Conservation (phyloP, 2,329 filamentous ascomycete genomes). For the Colletotrichum orbiculare region DNA sequence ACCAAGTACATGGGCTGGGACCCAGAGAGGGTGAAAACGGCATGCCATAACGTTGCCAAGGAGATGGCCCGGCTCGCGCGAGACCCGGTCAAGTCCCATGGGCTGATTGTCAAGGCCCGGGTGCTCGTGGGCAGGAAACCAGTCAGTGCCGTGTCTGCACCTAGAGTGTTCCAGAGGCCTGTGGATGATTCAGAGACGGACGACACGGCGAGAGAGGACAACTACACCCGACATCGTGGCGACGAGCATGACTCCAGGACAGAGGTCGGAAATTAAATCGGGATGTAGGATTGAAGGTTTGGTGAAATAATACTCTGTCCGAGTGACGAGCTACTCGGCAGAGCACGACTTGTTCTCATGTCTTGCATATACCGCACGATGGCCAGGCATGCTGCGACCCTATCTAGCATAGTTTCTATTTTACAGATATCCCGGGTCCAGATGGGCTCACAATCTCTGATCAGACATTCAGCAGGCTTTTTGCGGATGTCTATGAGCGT, state of each 20-base stretch:
- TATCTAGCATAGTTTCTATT: conserved; percentile 18
- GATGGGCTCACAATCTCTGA: conserved; percentile 4
- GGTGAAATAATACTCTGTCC: conserved; percentile 15
- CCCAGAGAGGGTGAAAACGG: conserved; percentile 57
- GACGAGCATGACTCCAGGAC: conserved; percentile 12
- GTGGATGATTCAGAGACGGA: conserved; percentile 33
- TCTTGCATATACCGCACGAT: conserved; percentile 25
- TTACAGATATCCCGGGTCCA: conserved; percentile 1
- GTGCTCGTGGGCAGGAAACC: conserved; percentile 65
- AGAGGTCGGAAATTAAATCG: background rate
- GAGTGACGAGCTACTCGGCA: conserved; percentile 28
- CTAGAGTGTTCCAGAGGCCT: conserved; percentile 11
- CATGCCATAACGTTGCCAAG: conserved; percentile 58
- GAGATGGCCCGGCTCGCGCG: conserved; percentile 62
- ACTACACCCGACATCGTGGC: conserved; percentile 5
- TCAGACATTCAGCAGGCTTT: background rate
- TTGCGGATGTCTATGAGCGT: too few species aligned
- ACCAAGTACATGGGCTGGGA: conserved; percentile 66
- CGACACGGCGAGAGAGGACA: conserved; percentile 33
- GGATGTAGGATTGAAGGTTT: background rate
- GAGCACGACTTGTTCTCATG: conserved; percentile 32
- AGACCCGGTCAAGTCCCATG: conserved; percentile 54
- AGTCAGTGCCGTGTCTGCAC: background rate
- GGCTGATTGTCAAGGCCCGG: conserved; percentile 59
- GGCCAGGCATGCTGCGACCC: conserved; percentile 14